phyloP scores from a whole-genome alignment of 176 grass and related monocot species.

The Hsuehochloa calcarea region DNA sequence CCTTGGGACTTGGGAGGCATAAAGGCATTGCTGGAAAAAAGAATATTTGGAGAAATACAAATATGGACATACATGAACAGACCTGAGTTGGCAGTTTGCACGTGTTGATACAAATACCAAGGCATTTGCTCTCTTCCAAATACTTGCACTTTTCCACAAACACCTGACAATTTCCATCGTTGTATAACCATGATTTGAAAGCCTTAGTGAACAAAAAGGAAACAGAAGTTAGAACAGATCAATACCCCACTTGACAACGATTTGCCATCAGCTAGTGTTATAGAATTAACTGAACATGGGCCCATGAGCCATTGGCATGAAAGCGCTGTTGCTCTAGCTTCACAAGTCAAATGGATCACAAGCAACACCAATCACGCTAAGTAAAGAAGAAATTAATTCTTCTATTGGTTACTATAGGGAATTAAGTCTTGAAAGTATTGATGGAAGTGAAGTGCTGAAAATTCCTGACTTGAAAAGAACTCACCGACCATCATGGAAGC shows the following conservation, averaged over 20 bases:
- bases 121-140: slow-evolving; percentile 91
- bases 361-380: not conserved
- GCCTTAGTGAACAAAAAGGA: not conserved
- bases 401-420: not conserved
- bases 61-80: not conserved
- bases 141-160: slow-evolving; percentile 81
- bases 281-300: slow-evolving; percentile 66
- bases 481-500: slow-evolving; percentile 76
- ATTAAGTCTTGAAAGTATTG: not conserved
- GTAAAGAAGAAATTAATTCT: not conserved
- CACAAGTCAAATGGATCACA: slow-evolving; percentile 17
- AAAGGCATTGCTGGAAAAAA: not conserved
- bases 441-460: not conserved
- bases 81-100: slow-evolving; percentile 98
- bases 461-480: slow-evolving; percentile 19
- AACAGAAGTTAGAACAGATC: slow-evolving; percentile 1
- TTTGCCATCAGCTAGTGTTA: slow-evolving; percentile 61
- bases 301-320: slow-evolving; percentile 97
- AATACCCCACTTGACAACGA: slow-evolving; percentile 77
- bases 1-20: not conserved
- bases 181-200: not conserved
- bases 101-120: slow-evolving; percentile 88
- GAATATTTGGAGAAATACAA: slow-evolving; percentile 30
- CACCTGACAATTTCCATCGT: slow-evolving; percentile 48
- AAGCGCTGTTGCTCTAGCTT: slow-evolving; percentile 82